These are phyloP conservation scores for Triticum urartu DNA, from an alignment of 176 grass and related monocot species.

Conservation along the genomic window DNA sequence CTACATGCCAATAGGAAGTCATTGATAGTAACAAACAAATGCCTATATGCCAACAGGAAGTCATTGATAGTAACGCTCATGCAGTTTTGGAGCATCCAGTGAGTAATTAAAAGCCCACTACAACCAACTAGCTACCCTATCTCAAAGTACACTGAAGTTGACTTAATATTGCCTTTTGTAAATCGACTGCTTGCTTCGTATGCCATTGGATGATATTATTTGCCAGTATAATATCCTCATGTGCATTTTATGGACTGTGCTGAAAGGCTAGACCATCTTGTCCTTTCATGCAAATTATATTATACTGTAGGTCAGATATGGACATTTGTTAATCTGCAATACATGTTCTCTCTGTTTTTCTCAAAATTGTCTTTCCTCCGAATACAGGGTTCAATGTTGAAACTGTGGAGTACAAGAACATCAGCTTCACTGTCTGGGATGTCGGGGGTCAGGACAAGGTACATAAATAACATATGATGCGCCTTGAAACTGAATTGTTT, in stretches of 20 bases:
- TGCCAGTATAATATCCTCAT: neutral
- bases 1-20: neutral
- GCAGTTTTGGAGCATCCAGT: neutral
- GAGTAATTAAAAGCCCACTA: neutral
- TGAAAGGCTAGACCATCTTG: neutral
- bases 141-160: neutral
- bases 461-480: conserved; percentile 1
- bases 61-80: neutral
- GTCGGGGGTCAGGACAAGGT: conserved; percentile 99
- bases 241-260: neutral
- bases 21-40: neutral
- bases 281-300: neutral
- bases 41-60: neutral
- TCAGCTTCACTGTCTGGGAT: conserved; percentile 98
- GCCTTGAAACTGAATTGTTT: neutral
- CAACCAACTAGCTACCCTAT: neutral
- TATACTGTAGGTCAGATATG: neutral
- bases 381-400: conserved; percentile 72
- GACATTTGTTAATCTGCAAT: neutral
- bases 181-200: neutral
- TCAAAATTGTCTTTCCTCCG: neutral
- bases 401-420: conserved; percentile 95
- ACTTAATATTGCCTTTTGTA: neutral
- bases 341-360: neutral
- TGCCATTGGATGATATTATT: neutral